Evolutionary conservation across 1,284 basidiomycete genomes (phyloP), one percentile per base, ranked within the genome.

Genomic region (Bjerkandera adusta): DNA sequence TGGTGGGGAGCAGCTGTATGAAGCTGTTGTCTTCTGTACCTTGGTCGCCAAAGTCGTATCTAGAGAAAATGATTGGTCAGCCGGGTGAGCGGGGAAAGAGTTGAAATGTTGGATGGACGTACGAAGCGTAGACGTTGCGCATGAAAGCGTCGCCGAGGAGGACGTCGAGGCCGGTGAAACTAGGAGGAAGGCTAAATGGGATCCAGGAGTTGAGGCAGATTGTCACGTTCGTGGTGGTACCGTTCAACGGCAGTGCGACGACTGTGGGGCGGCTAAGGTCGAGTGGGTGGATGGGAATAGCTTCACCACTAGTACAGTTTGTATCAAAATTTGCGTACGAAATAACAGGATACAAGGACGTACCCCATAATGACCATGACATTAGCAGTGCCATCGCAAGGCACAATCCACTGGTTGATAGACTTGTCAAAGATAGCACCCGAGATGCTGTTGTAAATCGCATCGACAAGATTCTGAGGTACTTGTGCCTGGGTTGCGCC

Each of bases 401-500:
- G 63, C 5, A 63, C 56, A 12, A 59, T 42, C 58, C 60, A 64
- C 18, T 50, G 29, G 7, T 36, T 35, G 2, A 15, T 11, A 1
- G 45, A 30, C 39, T 55, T 49, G 45, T 25, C 30, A 24, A 26
- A 47, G n/a, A n/a, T n/a, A n/a, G n/a, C n/a, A 22, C 71, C 72
- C 1, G 73, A 69, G 12, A 89, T 75, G 10, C 73, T 71, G 1
- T 61, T 60, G 67, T 76, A 88, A 43, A 90, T 71, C 16, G 64
- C 66, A 21, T 62, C 51, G 7, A 80, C 75, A 36, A 75, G 68
- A 0, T 47, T 57, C 0, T 70, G 64, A 0, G 84, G 83, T 0
- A 77, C 81, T 29, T 77, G 82, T 36, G 86, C 75, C 43, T 84
- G 70, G 2, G 83, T 83, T 0, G 84, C 85, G 10, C 85, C 85